These are phyloP conservation scores for Vitis rotundifolia DNA, from an alignment of 164 flowering plant genomes.

Conservation along the genomic window DNA sequence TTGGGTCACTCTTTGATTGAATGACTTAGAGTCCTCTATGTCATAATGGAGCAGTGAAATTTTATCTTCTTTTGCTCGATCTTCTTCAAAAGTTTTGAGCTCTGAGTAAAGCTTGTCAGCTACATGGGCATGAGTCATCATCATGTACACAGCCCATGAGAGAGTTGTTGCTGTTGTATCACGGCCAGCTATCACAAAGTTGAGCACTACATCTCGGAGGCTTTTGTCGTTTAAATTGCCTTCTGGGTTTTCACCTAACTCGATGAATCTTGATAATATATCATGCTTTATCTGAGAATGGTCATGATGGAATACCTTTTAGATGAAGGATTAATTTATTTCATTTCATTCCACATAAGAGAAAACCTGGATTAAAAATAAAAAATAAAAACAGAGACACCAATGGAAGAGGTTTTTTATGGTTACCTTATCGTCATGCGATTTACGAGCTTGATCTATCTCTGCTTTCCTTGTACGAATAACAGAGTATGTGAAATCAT, in stretches of 20 bases:
- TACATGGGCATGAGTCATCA: constrained; percentile 59
- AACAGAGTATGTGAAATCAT: constrained; percentile 83
- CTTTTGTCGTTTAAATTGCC: constrained; percentile 69
- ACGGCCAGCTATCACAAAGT: constrained; percentile 93
- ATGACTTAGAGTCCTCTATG: constrained; percentile 40
- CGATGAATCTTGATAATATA: constrained; percentile 83
- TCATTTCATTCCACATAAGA: neutral
- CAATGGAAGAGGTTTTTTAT: neutral
- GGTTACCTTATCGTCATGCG: constrained; percentile 42
- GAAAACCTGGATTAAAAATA: neutral
- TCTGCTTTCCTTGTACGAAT: constrained; percentile 74
- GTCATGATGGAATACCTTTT: too few species aligned
- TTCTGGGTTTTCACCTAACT: constrained; percentile 62
- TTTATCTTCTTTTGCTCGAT: constrained; percentile 55
- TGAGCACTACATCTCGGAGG: constrained; percentile 85
- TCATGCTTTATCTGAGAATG: constrained; percentile 68
- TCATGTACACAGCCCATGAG: constrained; percentile 87
- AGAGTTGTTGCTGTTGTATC: constrained; percentile 94
- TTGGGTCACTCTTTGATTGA: constrained; percentile 51
- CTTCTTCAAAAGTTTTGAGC: constrained; percentile 60
- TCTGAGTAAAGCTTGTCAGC: constrained; percentile 68
- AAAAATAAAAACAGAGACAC: too few species aligned
- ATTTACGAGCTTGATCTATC: constrained; percentile 41
- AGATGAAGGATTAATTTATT: neutral
- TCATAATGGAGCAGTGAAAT: constrained; percentile 38